Evolutionary conservation across 352 stramenopile species (phyloP), one percentile per base, ranked within the genome.

Genomic region (Pythium plurisporium): DNA sequence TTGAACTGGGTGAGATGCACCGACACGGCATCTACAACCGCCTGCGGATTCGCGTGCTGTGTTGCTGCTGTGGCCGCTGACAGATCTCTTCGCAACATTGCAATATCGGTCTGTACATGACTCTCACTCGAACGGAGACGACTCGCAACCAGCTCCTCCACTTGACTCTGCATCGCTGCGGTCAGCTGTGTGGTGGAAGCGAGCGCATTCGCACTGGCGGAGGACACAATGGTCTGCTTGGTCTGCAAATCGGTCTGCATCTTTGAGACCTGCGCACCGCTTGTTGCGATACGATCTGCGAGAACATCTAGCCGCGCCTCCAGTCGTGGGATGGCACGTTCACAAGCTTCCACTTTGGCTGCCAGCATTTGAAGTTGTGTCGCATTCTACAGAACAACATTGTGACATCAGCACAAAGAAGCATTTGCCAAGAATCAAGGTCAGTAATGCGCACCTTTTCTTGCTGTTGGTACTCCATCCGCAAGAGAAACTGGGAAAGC

Each of bases 271-370:
- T 81, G 75, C 1, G 73, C 73, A 36, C 51, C 70, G 11, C 69
- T 70, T 0, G 67, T 69, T 5, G 74, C 71, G 19, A 87, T 72
- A 5, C 75, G 70, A 25, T 89, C 76, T 17, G 79, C 66, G 5
- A 89, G 67, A 19, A 79, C 72, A 47, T 89, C 76, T 22, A 89
- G 51, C 1, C 79, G 76, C 14, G 74, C 69, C 27, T 89, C 77
- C 11, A 87, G 52, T 8, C 77, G 69, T 9, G 77, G 74, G n/a
- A 87, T 66, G 5, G 74, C 73, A n/a, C 77, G 72, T 48, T 87
- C 77, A 30, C 74, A 87, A 0, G 74, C 62, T 4, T 87, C 74
- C 4, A 87, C 73, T 53, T 85, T 87, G 23, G 74, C 74, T 7
- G 71, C 53, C 9, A 87, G 51, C 10, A 78, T 71, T 45, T 87